These are phyloP conservation scores for Suillus americanus DNA, from an alignment of 768 basidiomycete genomes.

Conservation along the genomic window DNA sequence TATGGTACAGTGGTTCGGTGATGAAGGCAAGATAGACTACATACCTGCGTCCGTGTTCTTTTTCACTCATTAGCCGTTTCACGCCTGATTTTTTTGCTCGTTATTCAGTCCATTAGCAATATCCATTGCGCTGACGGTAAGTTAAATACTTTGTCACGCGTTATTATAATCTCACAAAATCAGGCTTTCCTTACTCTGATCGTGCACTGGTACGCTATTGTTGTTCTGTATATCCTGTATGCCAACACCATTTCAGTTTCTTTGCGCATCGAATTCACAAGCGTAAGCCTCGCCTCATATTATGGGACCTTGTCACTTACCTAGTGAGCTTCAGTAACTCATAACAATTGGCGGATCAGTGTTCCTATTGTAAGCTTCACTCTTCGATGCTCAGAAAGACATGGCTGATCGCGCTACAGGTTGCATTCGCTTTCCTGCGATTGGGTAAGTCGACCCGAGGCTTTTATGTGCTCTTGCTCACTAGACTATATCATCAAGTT, in stretches of 20 bases:
- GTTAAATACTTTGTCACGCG: not conserved
- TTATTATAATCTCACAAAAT: conserved; percentile 20
- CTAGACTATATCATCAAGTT: conserved; percentile 27
- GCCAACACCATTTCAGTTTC: conserved; percentile 25
- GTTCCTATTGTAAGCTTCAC: conserved; percentile 33
- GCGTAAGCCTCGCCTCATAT: conserved; percentile 26
- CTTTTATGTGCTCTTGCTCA: not conserved
- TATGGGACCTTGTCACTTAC: not conserved
- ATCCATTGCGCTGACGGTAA: conserved; percentile 31
- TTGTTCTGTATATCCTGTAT: not conserved
- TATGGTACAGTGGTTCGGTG: conserved; percentile 44
- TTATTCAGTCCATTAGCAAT: conserved; percentile 14
- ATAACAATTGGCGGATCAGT: conserved; percentile 29
- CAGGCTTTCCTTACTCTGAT: conserved; percentile 48
- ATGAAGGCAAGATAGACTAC: conserved; percentile 34
- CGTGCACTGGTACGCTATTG: conserved; percentile 44
- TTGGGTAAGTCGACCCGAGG: conserved; percentile 22
- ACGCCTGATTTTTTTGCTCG: not conserved
- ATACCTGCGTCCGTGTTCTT: conserved; percentile 41
- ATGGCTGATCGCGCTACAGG: conserved; percentile 15
- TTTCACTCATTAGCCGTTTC: not conserved
- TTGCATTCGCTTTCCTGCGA: conserved; percentile 29
- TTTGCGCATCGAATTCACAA: conserved; percentile 43
- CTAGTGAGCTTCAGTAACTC: conserved; percentile 21
- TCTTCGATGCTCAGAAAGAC: not conserved